Evolutionary conservation across 306 rosid genomes (phyloP), one percentile per base, ranked within the genome.

Genomic region (Urtica urens): DNA sequence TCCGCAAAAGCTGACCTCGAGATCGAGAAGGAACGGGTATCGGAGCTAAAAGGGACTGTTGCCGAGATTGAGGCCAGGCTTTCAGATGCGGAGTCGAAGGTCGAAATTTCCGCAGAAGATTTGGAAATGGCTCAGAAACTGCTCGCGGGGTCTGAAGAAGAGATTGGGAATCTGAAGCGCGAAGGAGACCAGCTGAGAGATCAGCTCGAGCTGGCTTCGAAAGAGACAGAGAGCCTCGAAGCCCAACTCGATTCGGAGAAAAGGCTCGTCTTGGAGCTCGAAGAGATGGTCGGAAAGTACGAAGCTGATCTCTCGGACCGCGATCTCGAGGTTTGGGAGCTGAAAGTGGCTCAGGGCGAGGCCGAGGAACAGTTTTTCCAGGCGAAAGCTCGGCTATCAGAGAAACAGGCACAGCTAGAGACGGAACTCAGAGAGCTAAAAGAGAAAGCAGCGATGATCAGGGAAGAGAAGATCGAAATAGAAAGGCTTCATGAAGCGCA

Each of bases 401-500:
- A 55, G 47, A 57, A 33, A 39, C 57, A 59, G 45, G 44, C 6
- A 28, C 21, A 46, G 23, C 11, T 78, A 63, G 57, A 47, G 27
- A 47, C 66, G 18, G 70, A 68, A 29, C 40, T 51, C 46, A 69
- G 52, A 59, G 34, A 16, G 3, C 57, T 70, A 2, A 77, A 75
- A 62, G 62, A 37, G 30, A 61, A 69, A 31, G 15, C 66, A 29
- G 38, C 7, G 44, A 65, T 51, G 49, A 47, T 31, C 23, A 79
- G 76, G 70, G 60, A 53, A 46, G 93, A 75, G 51, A 80, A 71
- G 37, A n/a, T 59, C 21, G 68, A 71, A 65, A 55, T 65, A 45
- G 63, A 65, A 63, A 68, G 65, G 65, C 43, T 49, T 64, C 67
- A 64, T 51, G 60, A 35, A 46, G 63, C 57, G 26, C 66, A 70